Evolutionary conservation across 2,329 filamentous ascomycete genomes (phyloP), one percentile per base, ranked within the genome.

Genomic region (Tothia fuscella): DNA sequence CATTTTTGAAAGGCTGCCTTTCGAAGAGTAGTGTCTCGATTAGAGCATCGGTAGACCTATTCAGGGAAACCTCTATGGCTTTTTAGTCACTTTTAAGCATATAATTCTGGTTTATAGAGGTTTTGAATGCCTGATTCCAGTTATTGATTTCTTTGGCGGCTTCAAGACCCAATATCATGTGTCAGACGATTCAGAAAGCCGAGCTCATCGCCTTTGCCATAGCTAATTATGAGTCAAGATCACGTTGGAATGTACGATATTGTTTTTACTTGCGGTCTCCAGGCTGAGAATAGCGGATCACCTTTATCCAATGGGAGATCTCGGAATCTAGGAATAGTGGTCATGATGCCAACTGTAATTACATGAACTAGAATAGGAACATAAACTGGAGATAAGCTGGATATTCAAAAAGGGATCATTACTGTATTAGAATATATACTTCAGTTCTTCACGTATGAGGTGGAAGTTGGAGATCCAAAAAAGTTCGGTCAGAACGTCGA

Each of bases 111-210:
- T n/a, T n/a, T n/a, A n/a, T n/a, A n/a, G n/a, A n/a, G n/a, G n/a
- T n/a, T n/a, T n/a, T n/a, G n/a, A n/a, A 5, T 52, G 65, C 63
- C 70, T 61, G 41, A 58, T 62, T 29, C 77, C 76, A 5, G 70
- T 72, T 46, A n/a, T 63, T 59, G 47, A 80, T 76, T 53, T 61
- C 61, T 45, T 58, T 59, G 17, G 72, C 68, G 2, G 71, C 68
- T 26, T 64, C 60, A 9, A 64, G 63, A 16, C 77, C 71, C 14
- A 70, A 57, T n/a, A 42, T 67, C 61, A 39, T 74, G 63, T 0
- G 72, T 78, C 12, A 80, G 63, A 21, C 74, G 66, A 53, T 80
- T 80, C 16, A 80, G 55, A 19, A 71, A 72, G 7, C 76, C 77
- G 2, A 80, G 62, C 55, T 76, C 61, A 53, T 78, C 76, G 41